These are phyloP conservation scores for Smittium culicis DNA, from an alignment of 371 early-diverging fungal genomes.

Conservation along the genomic window DNA sequence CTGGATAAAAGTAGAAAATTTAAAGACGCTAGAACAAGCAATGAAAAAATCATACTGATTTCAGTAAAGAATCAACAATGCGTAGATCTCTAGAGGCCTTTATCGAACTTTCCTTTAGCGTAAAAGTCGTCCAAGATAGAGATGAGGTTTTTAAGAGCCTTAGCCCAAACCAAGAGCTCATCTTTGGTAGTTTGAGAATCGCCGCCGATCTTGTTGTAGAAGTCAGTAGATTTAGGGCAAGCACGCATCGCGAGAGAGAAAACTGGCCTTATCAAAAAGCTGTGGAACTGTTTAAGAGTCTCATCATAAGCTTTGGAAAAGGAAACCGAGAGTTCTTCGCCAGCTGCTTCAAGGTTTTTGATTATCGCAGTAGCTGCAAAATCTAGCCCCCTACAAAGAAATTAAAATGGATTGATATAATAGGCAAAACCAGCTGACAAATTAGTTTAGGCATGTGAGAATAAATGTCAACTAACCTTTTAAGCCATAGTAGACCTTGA, in stretches of 20 bases:
- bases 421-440: too few relatives aligned
- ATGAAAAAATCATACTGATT: too few relatives aligned
- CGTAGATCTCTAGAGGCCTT: slow-evolving; percentile 32
- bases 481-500: slow-evolving; percentile 86
- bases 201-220: slow-evolving; percentile 69
- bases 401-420: too few relatives aligned
- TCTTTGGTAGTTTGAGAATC: slow-evolving; percentile 36
- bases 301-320: slow-evolving; percentile 70
- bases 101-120: slow-evolving; percentile 24
- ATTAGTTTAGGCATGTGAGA: neutral
- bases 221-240: slow-evolving; percentile 76
- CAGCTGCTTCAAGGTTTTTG: slow-evolving; percentile 46
- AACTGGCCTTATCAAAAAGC: slow-evolving; percentile 63
- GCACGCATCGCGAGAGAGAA: slow-evolving; percentile 71
- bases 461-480: slow-evolving; percentile 38
- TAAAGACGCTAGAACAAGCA: too few relatives aligned
- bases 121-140: slow-evolving; percentile 39
- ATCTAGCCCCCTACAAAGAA: slow-evolving; percentile 55
- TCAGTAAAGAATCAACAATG: too few relatives aligned
- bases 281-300: slow-evolving; percentile 67
- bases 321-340: slow-evolving; percentile 64
- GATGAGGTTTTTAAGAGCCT: slow-evolving; percentile 51
- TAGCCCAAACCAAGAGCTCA: slow-evolving; percentile 52
- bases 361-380: slow-evolving; percentile 69
- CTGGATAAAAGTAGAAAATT: too few relatives aligned